phyloP scores from a whole-genome alignment of 2,329 filamentous ascomycete species.

The Colletotrichum neosansevieriae region DNA sequence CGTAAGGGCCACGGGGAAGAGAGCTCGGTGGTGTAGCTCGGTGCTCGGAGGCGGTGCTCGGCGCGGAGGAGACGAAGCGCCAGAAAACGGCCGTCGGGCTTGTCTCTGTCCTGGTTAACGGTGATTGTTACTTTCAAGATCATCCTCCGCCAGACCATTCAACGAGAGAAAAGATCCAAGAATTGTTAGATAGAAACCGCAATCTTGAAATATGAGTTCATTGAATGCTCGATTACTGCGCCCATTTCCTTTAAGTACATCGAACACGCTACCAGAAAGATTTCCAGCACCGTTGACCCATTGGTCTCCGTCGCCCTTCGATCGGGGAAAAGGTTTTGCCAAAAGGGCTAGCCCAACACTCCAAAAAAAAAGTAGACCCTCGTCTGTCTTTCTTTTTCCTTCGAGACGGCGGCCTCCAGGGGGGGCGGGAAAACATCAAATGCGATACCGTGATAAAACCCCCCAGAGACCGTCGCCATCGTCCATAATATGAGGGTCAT shows the following conservation, averaged over 20 bases:
- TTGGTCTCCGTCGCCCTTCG: not conserved
- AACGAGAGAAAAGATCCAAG: not conserved
- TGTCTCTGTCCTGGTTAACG: not conserved
- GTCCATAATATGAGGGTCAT: constrained; percentile 34
- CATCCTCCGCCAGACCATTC: not conserved
- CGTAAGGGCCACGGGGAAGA: not conserved
- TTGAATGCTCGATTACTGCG: constrained; percentile 37
- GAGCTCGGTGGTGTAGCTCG: constrained; percentile 5
- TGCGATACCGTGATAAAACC: not conserved
- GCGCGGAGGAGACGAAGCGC: not conserved
- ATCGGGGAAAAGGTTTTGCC: not conserved
- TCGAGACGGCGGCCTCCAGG: not conserved
- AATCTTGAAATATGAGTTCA: constrained; percentile 18
- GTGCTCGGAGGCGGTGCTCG: constrained; percentile 9
- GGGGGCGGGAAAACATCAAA: not conserved
- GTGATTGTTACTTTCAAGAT: not conserved
- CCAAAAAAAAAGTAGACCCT: constrained; percentile 8
- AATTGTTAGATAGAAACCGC: not conserved
- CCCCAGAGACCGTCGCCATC: not conserved
- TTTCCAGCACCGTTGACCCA: not conserved
- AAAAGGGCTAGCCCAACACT: constrained; percentile 4
- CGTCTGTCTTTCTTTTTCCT: not conserved
- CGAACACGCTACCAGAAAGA: constrained; percentile 28
- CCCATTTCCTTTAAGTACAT: constrained; percentile 23
- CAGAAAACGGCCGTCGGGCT: not conserved